Evolutionary conservation across 208 protist genomes (phyloP).

Genomic region (Leishmania braziliensis): DNA sequence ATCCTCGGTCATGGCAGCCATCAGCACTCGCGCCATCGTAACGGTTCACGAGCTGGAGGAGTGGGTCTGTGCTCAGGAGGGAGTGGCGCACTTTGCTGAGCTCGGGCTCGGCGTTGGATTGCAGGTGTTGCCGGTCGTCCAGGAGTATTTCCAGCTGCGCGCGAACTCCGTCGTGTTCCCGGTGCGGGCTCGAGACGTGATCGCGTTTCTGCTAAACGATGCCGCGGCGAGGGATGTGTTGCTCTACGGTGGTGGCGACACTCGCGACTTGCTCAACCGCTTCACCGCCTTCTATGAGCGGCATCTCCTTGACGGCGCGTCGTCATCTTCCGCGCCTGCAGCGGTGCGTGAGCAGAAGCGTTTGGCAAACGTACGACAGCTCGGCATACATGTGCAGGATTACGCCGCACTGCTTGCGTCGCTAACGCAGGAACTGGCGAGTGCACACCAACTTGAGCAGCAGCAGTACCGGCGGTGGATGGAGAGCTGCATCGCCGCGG

Average conservation of each 20-base stretch:
- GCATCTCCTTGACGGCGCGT: constrained; percentile 9
- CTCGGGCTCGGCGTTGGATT: constrained; percentile 66
- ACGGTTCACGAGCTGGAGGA: constrained; percentile 83
- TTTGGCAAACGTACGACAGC: constrained; percentile 38
- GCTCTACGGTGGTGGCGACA: constrained; percentile 61
- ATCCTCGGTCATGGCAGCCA: constrained; percentile 46
- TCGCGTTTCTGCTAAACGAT: constrained; percentile 64
- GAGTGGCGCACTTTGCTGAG: constrained; percentile 53
- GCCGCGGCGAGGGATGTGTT: constrained; percentile 32
- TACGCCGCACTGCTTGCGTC: constrained; percentile 49
- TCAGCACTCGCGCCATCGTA: constrained; percentile 71
- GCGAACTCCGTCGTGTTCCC: constrained; percentile 38
- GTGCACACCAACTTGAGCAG: constrained; percentile 14
- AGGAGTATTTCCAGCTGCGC: constrained; percentile 69
- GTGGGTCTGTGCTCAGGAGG: constrained; percentile 57
- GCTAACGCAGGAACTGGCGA: constrained; percentile 45
- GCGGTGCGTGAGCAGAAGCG: background rate
- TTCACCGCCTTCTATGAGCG: constrained; percentile 62
- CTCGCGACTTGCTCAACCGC: constrained; percentile 56
- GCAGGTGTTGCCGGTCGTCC: constrained; percentile 61
- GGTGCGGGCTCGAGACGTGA: constrained; percentile 51
- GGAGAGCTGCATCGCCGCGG: background rate
- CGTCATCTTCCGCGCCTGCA: background rate
- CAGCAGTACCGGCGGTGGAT: background rate
- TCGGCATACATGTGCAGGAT: constrained; percentile 84